phyloP scores from a whole-genome alignment of 2,329 filamentous ascomycete genomes.

The Aspergillus aculeatus region DNA sequence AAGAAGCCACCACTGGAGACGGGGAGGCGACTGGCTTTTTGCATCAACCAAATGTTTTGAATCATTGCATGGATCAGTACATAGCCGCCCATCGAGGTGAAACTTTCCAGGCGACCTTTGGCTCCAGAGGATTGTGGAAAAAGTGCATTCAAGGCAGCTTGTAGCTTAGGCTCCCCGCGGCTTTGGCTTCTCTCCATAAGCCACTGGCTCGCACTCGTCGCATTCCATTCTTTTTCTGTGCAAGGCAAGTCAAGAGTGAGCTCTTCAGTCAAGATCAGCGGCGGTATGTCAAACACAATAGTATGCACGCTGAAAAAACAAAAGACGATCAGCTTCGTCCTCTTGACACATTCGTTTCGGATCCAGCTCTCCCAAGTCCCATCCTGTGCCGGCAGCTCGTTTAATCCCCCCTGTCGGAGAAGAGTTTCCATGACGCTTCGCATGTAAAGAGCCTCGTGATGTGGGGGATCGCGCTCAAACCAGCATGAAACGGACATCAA shows the following conservation, averaged over 20 bases:
- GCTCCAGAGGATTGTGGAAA: conserved; percentile 19
- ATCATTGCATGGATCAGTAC: conserved; percentile 35
- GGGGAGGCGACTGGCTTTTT: conserved; percentile 31
- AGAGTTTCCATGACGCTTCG: conserved; percentile 33
- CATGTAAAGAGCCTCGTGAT: conserved; percentile 29
- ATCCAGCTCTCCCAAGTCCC: conserved; percentile 37
- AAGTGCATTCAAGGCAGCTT: conserved; percentile 27
- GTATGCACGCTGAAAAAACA: conserved; percentile 39
- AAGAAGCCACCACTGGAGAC: conserved; percentile 22
- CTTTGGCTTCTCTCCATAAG: conserved; percentile 24
- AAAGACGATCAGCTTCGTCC: conserved; percentile 34
- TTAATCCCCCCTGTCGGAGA: conserved; percentile 29
- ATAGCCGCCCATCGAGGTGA: conserved; percentile 34
- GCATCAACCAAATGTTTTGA: conserved; percentile 36
- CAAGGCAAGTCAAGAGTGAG: conserved; percentile 32
- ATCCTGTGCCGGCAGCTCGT: conserved; percentile 28
- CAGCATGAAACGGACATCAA: conserved; percentile 31
- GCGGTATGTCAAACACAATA: conserved; percentile 36
- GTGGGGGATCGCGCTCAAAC: conserved; percentile 33
- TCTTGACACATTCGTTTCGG: conserved; percentile 30
- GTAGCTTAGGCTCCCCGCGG: conserved; percentile 27
- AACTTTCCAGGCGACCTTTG: conserved; percentile 23
- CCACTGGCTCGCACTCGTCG: conserved; percentile 24
- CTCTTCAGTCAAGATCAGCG: conserved; percentile 33
- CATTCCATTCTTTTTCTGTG: conserved; percentile 35